phyloP scores from a whole-genome alignment of 352 stramenopile genomes.

The Globisporangium middletonii region DNA sequence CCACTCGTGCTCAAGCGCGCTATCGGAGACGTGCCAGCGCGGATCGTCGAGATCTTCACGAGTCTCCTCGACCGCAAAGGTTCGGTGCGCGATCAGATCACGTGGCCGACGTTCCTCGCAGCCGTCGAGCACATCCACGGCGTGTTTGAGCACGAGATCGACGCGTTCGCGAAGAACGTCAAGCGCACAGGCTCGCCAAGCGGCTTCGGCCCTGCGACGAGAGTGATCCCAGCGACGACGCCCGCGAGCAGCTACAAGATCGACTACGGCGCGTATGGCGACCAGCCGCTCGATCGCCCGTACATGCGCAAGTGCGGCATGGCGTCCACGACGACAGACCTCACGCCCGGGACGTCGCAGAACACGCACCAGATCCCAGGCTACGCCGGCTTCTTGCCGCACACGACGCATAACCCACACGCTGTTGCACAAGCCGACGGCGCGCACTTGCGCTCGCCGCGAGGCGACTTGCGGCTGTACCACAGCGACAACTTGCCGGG shows the following conservation, averaged over 20 bases:
- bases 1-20: conserved; percentile 37
- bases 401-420: conserved; percentile 46
- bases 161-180: conserved; percentile 10
- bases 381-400: conserved; percentile 69
- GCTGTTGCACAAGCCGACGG: conserved; percentile 54
- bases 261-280: conserved; percentile 67
- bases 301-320: conserved; percentile 77
- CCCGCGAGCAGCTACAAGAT: conserved; percentile 63
- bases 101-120: conserved; percentile 38
- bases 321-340: conserved; percentile 68
- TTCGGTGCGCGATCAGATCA: conserved; percentile 33
- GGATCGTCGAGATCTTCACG: conserved; percentile 37
- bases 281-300: conserved; percentile 46
- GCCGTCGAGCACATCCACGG: conserved; percentile 33
- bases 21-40: conserved; percentile 22
- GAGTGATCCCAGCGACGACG: conserved; percentile 55
- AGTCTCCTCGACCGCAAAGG: conserved; percentile 39
- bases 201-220: conserved; percentile 9
- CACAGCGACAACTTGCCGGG: conserved; percentile 78
- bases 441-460: conserved; percentile 24
- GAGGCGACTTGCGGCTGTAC: conserved; percentile 58
- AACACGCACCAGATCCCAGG: conserved; percentile 80
- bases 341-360: conserved; percentile 60
- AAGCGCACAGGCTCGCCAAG: conserved; percentile 16
- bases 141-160: conserved; percentile 35